These are phyloP conservation scores for Fusarium sublunatum DNA, from an alignment of 2,329 filamentous ascomycete species.

Conservation along the genomic window DNA sequence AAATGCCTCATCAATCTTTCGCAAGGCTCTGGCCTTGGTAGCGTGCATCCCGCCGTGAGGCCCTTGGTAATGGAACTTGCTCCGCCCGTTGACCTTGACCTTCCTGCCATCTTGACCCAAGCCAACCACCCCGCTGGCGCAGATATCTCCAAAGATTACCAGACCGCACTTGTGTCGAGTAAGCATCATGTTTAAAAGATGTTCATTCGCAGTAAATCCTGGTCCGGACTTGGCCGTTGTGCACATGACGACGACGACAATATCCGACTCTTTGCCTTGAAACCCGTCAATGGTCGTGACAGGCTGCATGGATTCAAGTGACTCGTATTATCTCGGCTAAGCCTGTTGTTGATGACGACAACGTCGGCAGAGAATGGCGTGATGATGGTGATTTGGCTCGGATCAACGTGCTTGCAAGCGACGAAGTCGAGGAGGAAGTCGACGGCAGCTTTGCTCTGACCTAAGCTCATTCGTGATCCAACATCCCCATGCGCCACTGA, in stretches of 20 bases:
- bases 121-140: background rate
- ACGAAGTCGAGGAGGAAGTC: background rate
- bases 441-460: background rate
- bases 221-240: background rate
- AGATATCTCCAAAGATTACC: slow-evolving; percentile 6
- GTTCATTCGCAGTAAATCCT: background rate
- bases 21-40: background rate
- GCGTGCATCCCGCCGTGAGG: background rate
- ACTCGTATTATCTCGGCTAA: background rate
- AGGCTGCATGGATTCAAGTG: background rate
- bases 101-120: background rate
- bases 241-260: background rate
- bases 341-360: background rate
- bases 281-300: background rate
- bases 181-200: background rate
- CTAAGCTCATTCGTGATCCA: background rate
- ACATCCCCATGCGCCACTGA: background rate
- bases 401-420: background rate
- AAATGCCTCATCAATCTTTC: background rate
- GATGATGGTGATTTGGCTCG: background rate
- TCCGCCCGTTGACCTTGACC: background rate
- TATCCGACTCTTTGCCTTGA: background rate
- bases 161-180: slow-evolving; percentile 8
- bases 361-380: background rate
- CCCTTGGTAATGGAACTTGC: background rate